phyloP scores from a whole-genome alignment of 2,329 filamentous ascomycete species.

The Zymoseptoria ardabiliae region DNA sequence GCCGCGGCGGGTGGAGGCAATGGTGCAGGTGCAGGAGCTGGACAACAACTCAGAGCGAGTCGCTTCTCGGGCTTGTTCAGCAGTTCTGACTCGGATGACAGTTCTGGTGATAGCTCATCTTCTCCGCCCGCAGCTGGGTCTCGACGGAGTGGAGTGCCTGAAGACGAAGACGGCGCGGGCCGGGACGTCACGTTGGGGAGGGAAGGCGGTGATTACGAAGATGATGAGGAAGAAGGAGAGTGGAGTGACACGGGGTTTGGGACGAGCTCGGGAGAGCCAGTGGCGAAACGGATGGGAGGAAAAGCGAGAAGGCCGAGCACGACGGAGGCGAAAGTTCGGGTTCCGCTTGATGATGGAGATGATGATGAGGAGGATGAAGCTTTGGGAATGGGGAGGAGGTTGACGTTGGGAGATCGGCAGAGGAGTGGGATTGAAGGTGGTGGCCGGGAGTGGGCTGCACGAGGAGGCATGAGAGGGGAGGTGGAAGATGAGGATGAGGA shows the following conservation, averaged over 20 bases:
- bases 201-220: constrained; percentile 30
- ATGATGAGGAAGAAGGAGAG: constrained; percentile 22
- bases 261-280: background rate
- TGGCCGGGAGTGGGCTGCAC: background rate
- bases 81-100: constrained; percentile 37
- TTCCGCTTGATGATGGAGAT: constrained; percentile 26
- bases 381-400: constrained; percentile 10
- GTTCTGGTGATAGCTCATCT: constrained; percentile 37
- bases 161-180: constrained; percentile 19
- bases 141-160: constrained; percentile 37
- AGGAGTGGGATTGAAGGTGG: constrained; percentile 13
- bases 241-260: constrained; percentile 5
- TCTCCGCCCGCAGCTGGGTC: constrained; percentile 37
- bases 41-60: constrained; percentile 22
- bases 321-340: constrained; percentile 29
- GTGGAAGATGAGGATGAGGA: constrained; percentile 17
- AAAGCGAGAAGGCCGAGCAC: constrained; percentile 24
- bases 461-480: background rate
- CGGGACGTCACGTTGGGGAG: constrained; percentile 18
- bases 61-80: constrained; percentile 23
- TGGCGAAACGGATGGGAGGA: constrained; percentile 3
- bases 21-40: constrained; percentile 7
- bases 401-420: constrained; percentile 9
- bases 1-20: constrained; percentile 5
- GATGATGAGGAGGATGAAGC: constrained; percentile 22